Base-by-base conservation (phyloP, 1,139 yeast genomes). In the Kodamaea arcana region DNA sequence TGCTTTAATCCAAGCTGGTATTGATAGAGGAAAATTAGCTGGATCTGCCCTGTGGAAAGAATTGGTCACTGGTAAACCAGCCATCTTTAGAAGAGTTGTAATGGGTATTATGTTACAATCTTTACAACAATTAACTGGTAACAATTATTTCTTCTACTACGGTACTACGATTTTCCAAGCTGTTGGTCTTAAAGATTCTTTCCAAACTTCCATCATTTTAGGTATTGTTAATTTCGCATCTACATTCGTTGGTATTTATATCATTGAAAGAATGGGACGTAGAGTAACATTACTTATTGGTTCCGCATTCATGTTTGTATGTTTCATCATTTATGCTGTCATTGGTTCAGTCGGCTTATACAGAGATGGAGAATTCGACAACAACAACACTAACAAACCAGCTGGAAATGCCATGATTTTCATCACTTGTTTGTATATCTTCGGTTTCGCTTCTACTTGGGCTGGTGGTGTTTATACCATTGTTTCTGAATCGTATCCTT, bases 381-480 rank as follows among this genome's bases (percentile, higher is more conserved):
- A 45, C 35, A 37, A 44, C 41, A 50, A 50, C 52, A 54, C 38
- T 33, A 46, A 58, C 40, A 63, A 61, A 46, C 64, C 81, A 40
- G 78, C 83, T 34, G 92, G 92, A 59, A 68, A 80, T 57, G 85
- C 83, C 42, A 67, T 77, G 87, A 83, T 87, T 56, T 80, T 83
- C 51, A 74, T 86, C 49, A 80, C 92, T 24, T 84, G 94, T 60
- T 57, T 83, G 44, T 87, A 78, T 67, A 83, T 87, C 46, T 82
- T 83, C 75, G 80, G 77, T 67, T 87, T 86, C 56, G 92, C 95
- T 23, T 73, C 83, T 26, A 80, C 94, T 9, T 86, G 95, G 94
- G 95, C 92, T 45, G 92, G 94, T 51, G 78, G 82, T 54, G 81
- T 81, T 30, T 87, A 79, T 75, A 83, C 84, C 40, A 79, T 84